Base-by-base conservation (phyloP, 2,329 filamentous ascomycete genomes). In the Albophoma yamanashiensis region DNA sequence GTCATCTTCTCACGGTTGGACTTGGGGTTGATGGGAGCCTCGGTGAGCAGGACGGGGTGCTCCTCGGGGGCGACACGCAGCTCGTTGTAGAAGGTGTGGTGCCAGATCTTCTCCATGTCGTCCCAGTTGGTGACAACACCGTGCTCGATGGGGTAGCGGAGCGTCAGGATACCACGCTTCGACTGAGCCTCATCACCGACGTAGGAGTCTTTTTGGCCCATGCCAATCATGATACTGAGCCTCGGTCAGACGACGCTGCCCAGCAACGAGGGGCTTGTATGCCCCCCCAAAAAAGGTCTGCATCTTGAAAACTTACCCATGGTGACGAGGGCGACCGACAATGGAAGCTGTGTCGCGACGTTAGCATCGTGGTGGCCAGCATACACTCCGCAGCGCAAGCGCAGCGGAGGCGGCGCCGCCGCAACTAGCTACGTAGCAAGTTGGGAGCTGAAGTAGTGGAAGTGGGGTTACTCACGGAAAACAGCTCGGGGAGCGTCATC, bases 1-100 rank as follows among this genome's bases (percentile, higher is more conserved):
- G 94, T 97, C 94, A 99, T 99, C 92, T 99, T 99, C 87, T 99
- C 94, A 88, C 94, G 91, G 87, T 99, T 99, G 84, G 91, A 96
- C 88, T 97, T 97, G 79, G 94, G 94, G 89, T 99, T 99, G 89
- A 99, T 97, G 71, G 94, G 94, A 73, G 94, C 94, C 85, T 99
- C 94, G 72, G 94, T 99, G 79, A 99, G 87, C 76, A 99, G 88
- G 77, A 97, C 92, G 73, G 94, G 94, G 88, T 99, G 94, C 89
- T 99, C 94, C 87, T 99, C 94, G 73, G 94, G 94, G 73, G 94
- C 94, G 68, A 99, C 94, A 93, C 94, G 93, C 76, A 99, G 87
- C 86, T 99, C 94, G 84, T 99, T 99, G 91, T 97, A 99, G 87
- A 99, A 99, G 77, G 94, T 97, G 91, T 99, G 94, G 82, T 99